Evolutionary conservation across 1,284 basidiomycete species (phyloP).

Genomic region (Pulchroboletus neoregius): DNA sequence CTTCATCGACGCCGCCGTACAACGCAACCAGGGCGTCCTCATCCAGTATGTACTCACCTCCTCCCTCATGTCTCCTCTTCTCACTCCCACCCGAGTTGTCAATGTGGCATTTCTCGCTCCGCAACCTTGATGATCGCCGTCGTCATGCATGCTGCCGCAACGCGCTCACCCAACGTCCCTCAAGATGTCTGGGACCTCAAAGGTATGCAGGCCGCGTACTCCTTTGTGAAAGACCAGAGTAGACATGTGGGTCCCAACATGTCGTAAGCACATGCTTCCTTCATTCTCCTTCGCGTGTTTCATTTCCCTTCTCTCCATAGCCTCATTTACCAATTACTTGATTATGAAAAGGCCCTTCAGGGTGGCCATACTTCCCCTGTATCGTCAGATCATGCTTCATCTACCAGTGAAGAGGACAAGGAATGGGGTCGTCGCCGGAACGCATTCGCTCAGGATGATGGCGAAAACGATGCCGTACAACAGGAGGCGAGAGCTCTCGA

Average conservation of each 20-base stretch:
- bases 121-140: conserved; percentile 92
- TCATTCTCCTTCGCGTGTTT: conserved; percentile 22
- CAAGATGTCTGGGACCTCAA: conserved; percentile 75
- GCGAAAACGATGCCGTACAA: conserved; percentile 57
- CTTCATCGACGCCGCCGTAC: conserved; percentile 76
- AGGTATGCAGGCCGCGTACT: conserved; percentile 92
- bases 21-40: conserved; percentile 73
- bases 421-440: conserved; percentile 76
- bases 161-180: conserved; percentile 60
- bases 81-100: conserved; percentile 59
- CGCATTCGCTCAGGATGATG: conserved; percentile 47
- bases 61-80: conserved; percentile 4
- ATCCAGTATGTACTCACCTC: conserved; percentile 67
- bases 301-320: conserved; percentile 40
- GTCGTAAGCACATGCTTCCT: conserved; percentile 61
- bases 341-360: conserved; percentile 83
- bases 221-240: conserved; percentile 86
- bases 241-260: conserved; percentile 92
- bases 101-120: conserved; percentile 94
- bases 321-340: conserved; percentile 93
- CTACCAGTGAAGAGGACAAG: conserved; percentile 65
- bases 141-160: conserved; percentile 89
- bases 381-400: conserved; percentile 50
- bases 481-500: conserved; percentile 74
- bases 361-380: conserved; percentile 46